phyloP scores from a whole-genome alignment of 1,284 basidiomycete species.

The Pyrrhoderma noxium region DNA sequence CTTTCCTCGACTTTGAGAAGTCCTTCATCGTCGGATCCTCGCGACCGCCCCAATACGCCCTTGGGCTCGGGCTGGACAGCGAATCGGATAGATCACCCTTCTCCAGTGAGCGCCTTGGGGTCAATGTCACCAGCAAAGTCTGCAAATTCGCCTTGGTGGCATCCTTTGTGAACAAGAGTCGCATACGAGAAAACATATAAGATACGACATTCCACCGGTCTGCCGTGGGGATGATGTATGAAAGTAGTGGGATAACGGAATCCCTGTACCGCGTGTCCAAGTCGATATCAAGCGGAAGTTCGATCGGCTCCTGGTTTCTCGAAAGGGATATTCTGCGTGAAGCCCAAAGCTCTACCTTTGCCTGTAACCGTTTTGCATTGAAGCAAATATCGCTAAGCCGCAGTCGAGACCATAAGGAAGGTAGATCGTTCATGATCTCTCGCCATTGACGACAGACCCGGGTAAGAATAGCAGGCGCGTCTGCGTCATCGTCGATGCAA shows the following conservation, averaged over 20 bases:
- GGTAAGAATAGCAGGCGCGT: slow-evolving; percentile 35
- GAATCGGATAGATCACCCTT: neutral
- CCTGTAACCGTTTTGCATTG: slow-evolving; percentile 32
- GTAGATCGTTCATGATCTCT: slow-evolving; percentile 27
- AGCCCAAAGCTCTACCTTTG: slow-evolving; percentile 47
- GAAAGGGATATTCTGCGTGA: slow-evolving; percentile 31
- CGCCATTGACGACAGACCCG: slow-evolving; percentile 50
- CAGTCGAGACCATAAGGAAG: slow-evolving; percentile 48
- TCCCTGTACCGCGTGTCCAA: slow-evolving; percentile 43
- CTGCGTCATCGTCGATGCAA: slow-evolving; percentile 35
- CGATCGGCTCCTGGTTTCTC: slow-evolving; percentile 17
- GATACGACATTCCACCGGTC: slow-evolving; percentile 41
- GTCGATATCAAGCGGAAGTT: slow-evolving; percentile 48
- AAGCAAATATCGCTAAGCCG: slow-evolving; percentile 37
- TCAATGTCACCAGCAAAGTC: slow-evolving; percentile 16
- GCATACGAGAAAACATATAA: slow-evolving; percentile 29
- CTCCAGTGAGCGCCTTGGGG: slow-evolving; percentile 8
- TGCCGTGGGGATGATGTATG: slow-evolving; percentile 47
- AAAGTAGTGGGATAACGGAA: slow-evolving; percentile 51
- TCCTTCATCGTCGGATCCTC: slow-evolving; percentile 4
- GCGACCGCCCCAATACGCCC: slow-evolving; percentile 9
- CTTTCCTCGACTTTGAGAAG: neutral
- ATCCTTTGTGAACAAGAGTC: slow-evolving; percentile 13
- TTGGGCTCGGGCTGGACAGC: neutral
- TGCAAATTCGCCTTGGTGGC: slow-evolving; percentile 30